Evolutionary conservation across 2,329 filamentous ascomycete genomes (phyloP), one percentile per base, ranked within the genome.

Genomic region (Exserohilum turcica): DNA sequence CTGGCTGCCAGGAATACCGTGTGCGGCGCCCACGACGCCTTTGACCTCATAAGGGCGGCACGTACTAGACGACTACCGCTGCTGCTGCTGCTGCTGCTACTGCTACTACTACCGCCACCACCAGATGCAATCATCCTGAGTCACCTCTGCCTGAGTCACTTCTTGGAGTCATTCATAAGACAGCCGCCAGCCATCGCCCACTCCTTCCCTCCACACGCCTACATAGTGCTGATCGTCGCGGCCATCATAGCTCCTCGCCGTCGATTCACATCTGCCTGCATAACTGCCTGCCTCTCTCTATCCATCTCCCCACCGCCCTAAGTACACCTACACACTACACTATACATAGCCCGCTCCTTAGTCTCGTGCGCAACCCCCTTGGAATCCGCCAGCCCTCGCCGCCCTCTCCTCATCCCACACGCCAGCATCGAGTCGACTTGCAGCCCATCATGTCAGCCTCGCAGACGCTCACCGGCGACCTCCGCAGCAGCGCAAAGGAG

Each of bases 401-500:
- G n/a, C n/a, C n/a, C n/a, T n/a, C n/a, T n/a, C n/a, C n/a, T n/a
- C n/a, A n/a, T n/a, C n/a, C n/a, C n/a, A n/a, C n/a, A n/a, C n/a
- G n/a, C n/a, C n/a, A n/a, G n/a, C 15, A 24, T 38, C 16, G 2
- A 21, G 21, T 21, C 16, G 55, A 51, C 29, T 15, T 21, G 33
- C 21, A 43, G n/a, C 36, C 52, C 61, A 66, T 42, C 70, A 80
- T 79, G 77, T 74, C 77, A 61, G 69, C 76, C 64, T 75, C 79
- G 63, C 77, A 79, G 70, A 72, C 75, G 67, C 73, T 78, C 65
- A 78, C 77, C 64, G 68, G 73, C 69, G 83, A 86, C 68, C 76
- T 85, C 57, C 82, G 83, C 68, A 79, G 78, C 70, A 74, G 74
- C 61, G 77, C 80, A 66, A 80, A 79, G 65, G 80, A 82, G 63